phyloP scores from a whole-genome alignment of 352 stramenopile species.

The Phytophthora cryptogea region DNA sequence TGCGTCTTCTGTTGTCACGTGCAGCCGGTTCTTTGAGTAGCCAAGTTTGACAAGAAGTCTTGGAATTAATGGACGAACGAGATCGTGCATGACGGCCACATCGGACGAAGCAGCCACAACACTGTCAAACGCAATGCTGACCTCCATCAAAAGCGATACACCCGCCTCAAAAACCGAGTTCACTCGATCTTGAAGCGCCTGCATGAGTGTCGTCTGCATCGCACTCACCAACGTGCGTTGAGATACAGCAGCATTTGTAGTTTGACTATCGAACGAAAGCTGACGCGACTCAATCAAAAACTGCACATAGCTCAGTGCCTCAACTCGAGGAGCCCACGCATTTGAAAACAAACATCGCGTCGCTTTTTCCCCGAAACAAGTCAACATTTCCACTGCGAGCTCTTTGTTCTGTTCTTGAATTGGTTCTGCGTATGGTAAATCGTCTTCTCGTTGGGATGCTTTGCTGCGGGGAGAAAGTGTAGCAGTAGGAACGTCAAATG shows the following conservation, averaged over 20 bases:
- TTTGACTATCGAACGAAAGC: conserved; percentile 45
- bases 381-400: conserved; percentile 43
- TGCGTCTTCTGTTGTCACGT: conserved; percentile 77
- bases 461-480: conserved; percentile 49
- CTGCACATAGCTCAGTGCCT: conserved; percentile 80
- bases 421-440: conserved; percentile 80
- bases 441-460: conserved; percentile 66
- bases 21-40: conserved; percentile 72
- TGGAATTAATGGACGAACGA: conserved; percentile 69
- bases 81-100: conserved; percentile 47
- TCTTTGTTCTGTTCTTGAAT: conserved; percentile 68
- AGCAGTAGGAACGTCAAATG: conserved; percentile 31
- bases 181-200: conserved; percentile 74
- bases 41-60: conserved; percentile 76
- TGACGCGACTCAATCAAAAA: conserved; percentile 61
- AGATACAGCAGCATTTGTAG: background rate
- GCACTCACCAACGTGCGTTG: conserved; percentile 32
- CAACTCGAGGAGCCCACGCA: conserved; percentile 79
- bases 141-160: conserved; percentile 73
- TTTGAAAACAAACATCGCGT: conserved; percentile 80
- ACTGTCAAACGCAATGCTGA: conserved; percentile 61
- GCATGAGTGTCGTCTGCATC: conserved; percentile 59
- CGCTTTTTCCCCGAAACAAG: conserved; percentile 74
- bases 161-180: conserved; percentile 81
- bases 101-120: conserved; percentile 23